Evolutionary conservation across 805 yeast species (phyloP).

Genomic region (Metschnikowia vanudenii): DNA sequence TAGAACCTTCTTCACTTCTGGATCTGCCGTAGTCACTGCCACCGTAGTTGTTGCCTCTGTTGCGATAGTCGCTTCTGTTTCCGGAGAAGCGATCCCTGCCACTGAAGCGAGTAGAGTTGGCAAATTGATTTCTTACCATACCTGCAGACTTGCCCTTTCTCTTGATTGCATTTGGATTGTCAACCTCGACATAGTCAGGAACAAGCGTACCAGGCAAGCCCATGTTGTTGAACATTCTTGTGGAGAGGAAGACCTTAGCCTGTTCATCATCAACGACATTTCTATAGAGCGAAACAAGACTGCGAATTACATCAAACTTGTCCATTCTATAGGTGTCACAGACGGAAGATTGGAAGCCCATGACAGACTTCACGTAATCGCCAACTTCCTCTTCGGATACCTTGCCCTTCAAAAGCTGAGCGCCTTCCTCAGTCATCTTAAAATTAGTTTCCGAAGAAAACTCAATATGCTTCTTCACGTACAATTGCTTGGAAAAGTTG

Average conservation of each 20-base stretch:
- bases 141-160: slow-evolving; percentile 7
- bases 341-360: slow-evolving; percentile 31
- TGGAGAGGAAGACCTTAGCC: slow-evolving; percentile 11
- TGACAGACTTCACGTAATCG: slow-evolving; percentile 25
- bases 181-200: slow-evolving; percentile 18
- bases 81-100: slow-evolving; percentile 8
- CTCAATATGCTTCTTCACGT: slow-evolving; percentile 49
- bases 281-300: slow-evolving; percentile 14
- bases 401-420: slow-evolving; percentile 20
- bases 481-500: slow-evolving; percentile 52
- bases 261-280: slow-evolving; percentile 8
- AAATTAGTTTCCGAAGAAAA: slow-evolving; percentile 47
- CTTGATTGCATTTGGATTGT: slow-evolving; percentile 13
- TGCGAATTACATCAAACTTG: slow-evolving; percentile 11
- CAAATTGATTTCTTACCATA: slow-evolving; percentile 10
- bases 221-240: slow-evolving; percentile 15
- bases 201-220: slow-evolving; percentile 18
- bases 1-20: slow-evolving; percentile 1
- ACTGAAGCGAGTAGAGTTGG: slow-evolving; percentile 8
- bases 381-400: slow-evolving; percentile 23
- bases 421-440: slow-evolving; percentile 36
- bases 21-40: not conserved
- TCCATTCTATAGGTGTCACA: slow-evolving; percentile 15
- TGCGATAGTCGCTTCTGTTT: slow-evolving; percentile 1
- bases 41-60: slow-evolving; percentile 6